Conservation (phyloP, 768 basidiomycete species). For the Pulveroboletus sp. region DNA sequence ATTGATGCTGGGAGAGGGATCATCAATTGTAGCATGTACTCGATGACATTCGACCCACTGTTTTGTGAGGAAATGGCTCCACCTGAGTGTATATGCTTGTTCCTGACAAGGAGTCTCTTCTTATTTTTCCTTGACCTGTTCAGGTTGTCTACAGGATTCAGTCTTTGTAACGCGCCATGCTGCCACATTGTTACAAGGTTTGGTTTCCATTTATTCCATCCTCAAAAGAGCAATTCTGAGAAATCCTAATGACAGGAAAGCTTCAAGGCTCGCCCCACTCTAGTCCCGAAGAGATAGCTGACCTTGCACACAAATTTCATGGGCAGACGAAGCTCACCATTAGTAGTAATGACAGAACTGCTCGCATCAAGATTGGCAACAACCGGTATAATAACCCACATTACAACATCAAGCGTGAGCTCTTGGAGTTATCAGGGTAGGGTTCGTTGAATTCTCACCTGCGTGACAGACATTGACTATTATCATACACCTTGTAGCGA, state of each 20-base stretch:
- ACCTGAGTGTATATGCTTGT: constrained; percentile 33
- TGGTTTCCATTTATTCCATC: neutral
- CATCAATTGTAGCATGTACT: constrained; percentile 40
- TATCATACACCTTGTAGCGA: neutral
- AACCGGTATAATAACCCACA: neutral
- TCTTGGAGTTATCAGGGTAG: constrained; percentile 7
- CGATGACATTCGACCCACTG: constrained; percentile 31
- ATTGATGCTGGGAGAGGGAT: constrained; percentile 50
- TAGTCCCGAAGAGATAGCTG: neutral
- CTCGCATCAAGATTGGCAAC: neutral
- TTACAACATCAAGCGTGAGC: constrained; percentile 5
- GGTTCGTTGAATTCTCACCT: neutral
- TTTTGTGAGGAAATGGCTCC: constrained; percentile 35
- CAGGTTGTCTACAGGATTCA: constrained; percentile 40
- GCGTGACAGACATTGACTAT: neutral
- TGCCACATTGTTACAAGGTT: constrained; percentile 25
- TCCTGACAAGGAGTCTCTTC: neutral
- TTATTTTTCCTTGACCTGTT: neutral
- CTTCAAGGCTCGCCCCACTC: neutral
- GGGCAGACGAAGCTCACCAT: constrained; percentile 6
- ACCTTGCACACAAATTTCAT: constrained; percentile 6
- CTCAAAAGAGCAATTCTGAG: constrained; percentile 36
- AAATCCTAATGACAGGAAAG: constrained; percentile 3
- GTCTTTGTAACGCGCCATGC: constrained; percentile 36
- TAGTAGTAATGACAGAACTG: neutral